These are phyloP conservation scores for Golubevia sp. DNA, from an alignment of 1,284 basidiomycete genomes.

Conservation along the genomic window DNA sequence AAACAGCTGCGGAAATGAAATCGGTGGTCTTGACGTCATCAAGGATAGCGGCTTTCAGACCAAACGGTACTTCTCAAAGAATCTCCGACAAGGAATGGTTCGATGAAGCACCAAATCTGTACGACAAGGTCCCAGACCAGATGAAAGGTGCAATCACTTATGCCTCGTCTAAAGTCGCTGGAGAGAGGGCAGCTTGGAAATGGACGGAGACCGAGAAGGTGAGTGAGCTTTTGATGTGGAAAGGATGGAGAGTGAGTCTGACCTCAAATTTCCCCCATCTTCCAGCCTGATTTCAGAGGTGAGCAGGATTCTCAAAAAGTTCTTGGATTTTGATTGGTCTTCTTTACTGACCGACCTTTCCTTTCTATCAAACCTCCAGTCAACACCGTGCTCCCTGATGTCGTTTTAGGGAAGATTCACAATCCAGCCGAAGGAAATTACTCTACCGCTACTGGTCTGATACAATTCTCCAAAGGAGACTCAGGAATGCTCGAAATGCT, in stretches of 20 bases:
- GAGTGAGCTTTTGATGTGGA: no score
- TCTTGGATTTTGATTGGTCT: conserved; percentile 4
- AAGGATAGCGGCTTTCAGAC: conserved; percentile 4
- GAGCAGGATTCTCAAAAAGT: neutral
- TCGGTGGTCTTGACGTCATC: neutral
- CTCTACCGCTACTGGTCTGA: neutral
- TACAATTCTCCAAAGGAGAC: neutral
- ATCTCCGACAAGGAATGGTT: conserved; percentile 8
- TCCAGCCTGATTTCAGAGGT: neutral
- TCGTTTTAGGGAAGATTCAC: neutral
- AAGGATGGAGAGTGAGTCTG: no score
- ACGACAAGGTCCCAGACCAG: neutral
- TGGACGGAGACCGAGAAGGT: neutral
- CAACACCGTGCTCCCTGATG: conserved; percentile 9
- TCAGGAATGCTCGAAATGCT: neutral
- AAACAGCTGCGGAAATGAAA: neutral
- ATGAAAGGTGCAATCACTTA: neutral
- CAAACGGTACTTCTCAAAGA: neutral
- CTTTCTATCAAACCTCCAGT: conserved; percentile 3
- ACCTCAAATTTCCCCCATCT: no score
- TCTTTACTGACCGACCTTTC: conserved; percentile 5
- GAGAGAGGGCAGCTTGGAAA: conserved; percentile 4
- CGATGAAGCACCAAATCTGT: conserved; percentile 1
- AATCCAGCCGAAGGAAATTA: neutral
- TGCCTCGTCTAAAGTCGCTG: conserved; percentile 2